phyloP scores from a whole-genome alignment of 2,329 filamentous ascomycete species.

The Fusarium hostae region DNA sequence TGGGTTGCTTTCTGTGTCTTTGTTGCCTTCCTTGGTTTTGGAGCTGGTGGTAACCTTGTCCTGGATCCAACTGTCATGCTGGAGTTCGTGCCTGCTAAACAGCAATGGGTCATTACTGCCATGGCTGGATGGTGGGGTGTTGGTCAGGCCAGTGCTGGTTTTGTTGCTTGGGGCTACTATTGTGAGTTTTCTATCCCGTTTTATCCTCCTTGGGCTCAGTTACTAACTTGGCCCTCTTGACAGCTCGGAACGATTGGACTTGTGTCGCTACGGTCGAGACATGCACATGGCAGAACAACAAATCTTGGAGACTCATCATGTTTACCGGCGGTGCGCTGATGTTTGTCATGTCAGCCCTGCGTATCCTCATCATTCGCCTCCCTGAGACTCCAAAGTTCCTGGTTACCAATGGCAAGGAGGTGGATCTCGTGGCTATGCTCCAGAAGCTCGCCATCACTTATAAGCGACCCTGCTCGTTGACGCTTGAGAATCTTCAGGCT shows the following conservation, averaged over 20 bases:
- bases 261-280: neutral
- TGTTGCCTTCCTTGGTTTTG: neutral
- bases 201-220: rapidly evolving
- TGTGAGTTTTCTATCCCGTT: neutral
- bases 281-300: neutral
- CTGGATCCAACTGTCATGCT: conserved; percentile 3
- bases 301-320: conserved; percentile 1
- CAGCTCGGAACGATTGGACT: conserved; percentile 6
- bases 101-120: conserved; percentile 13
- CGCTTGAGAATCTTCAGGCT: neutral
- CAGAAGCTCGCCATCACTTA: neutral
- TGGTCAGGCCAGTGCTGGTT: neutral
- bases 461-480: neutral
- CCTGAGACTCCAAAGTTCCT: conserved; percentile 2
- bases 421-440: neutral
- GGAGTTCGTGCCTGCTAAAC: neutral
- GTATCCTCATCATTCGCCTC: neutral
- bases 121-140: conserved; percentile 11
- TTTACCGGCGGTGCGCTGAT: conserved; percentile 10
- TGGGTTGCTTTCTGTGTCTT: neutral
- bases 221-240: neutral
- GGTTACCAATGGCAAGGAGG: neutral
- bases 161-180: conserved; percentile 4
- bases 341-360: neutral
- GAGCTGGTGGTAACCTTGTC: neutral